Conservation (phyloP, 139 green algal species). For the Tetradesmus obliquus region DNA sequence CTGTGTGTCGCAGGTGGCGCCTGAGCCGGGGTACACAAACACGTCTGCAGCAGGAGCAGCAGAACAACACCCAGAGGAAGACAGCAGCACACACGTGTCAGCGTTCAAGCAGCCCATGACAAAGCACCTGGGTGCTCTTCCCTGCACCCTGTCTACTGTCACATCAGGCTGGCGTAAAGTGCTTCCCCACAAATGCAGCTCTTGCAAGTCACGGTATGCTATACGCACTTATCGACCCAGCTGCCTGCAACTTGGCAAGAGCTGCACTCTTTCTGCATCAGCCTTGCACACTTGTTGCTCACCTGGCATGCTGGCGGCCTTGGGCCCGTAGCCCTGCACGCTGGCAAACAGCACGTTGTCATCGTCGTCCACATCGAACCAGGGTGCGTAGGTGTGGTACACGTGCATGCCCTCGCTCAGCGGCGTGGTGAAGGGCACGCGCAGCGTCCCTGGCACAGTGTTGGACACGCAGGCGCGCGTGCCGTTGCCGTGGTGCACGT, state of each 20-base stretch:
- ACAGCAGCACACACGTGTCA: too few relatives aligned
- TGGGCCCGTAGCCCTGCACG: conserved; percentile 50
- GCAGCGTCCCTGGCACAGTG: conserved; percentile 56
- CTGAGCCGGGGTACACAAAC: conserved; percentile 88
- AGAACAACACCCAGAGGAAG: not conserved
- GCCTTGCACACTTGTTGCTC: too few relatives aligned
- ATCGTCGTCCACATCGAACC: conserved; percentile 84
- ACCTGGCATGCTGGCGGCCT: conserved; percentile 25
- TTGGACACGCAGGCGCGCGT: conserved; percentile 79
- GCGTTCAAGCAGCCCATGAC: too few relatives aligned
- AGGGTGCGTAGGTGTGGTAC: conserved; percentile 86
- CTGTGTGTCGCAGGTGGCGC: conserved; percentile 81
- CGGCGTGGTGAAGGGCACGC: conserved; percentile 65
- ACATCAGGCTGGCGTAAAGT: too few relatives aligned
- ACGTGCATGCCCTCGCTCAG: conserved; percentile 79
- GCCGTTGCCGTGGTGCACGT: conserved; percentile 96
- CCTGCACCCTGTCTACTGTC: too few relatives aligned
- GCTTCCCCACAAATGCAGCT: too few relatives aligned
- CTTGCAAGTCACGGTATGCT: too few relatives aligned
- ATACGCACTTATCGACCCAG: too few relatives aligned
- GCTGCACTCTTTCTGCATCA: too few relatives aligned
- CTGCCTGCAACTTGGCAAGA: too few relatives aligned
- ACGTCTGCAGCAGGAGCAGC: conserved; percentile 28
- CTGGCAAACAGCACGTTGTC: conserved; percentile 94
- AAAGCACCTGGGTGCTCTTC: too few relatives aligned